Conservation (phyloP, 495 filamentous ascomycete species). For the Neurospora tetraspora region DNA sequence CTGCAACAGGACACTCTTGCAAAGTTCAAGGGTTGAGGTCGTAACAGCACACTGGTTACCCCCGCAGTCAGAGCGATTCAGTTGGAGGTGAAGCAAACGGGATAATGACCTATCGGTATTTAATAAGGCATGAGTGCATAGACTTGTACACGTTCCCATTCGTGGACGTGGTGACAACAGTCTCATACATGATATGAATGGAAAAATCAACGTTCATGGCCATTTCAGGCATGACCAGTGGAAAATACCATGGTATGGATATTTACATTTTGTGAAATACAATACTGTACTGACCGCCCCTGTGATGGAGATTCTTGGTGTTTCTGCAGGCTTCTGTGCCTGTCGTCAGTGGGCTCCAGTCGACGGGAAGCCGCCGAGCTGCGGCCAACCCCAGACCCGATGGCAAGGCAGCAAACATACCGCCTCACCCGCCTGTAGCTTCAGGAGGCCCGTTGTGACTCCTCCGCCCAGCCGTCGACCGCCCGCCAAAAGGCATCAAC, state of each 20-base stretch:
- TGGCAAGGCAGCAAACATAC: neutral
- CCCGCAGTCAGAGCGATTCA: neutral
- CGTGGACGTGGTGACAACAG: neutral
- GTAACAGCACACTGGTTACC: neutral
- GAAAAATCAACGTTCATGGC: neutral
- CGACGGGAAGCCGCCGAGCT: slow-evolving; percentile 3
- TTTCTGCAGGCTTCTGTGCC: slow-evolving; percentile 23
- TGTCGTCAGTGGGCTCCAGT: neutral
- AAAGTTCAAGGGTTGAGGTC: slow-evolving; percentile 63
- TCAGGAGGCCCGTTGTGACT: neutral
- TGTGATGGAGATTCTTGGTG: slow-evolving; percentile 5
- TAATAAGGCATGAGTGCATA: neutral
- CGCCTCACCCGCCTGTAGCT: neutral
- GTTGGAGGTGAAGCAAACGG: neutral
- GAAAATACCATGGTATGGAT: neutral
- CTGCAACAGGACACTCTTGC: slow-evolving; percentile 51
- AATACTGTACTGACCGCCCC: neutral
- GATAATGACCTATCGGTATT: neutral
- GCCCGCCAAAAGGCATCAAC: neutral
- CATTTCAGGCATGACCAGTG: neutral
- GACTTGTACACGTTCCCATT: neutral
- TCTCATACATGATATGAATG: neutral
- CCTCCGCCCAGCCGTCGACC: neutral
- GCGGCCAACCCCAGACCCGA: slow-evolving; percentile 10
- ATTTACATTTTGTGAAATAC: neutral